Conservation (phyloP, 495 filamentous ascomycete species). For the Xylaria grammica region DNA sequence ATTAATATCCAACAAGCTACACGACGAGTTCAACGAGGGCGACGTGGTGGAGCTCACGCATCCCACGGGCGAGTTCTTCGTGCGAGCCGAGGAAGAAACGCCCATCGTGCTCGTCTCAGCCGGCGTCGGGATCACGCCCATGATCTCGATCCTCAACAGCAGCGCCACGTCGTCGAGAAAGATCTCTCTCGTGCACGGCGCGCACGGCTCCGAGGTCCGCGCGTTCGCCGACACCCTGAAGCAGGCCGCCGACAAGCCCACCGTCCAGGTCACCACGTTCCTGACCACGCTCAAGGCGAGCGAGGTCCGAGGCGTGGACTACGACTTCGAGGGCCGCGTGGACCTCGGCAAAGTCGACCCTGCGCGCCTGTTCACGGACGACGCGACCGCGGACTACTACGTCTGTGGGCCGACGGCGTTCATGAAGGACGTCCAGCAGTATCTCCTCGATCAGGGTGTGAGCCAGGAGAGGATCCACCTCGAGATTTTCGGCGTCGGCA, state of each 20-base stretch:
- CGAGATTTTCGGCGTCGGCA: constrained; percentile 71
- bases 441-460: constrained; percentile 59
- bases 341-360: constrained; percentile 58
- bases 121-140: constrained; percentile 71
- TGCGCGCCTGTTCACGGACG: constrained; percentile 57
- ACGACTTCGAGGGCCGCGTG: constrained; percentile 60
- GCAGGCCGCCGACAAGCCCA: constrained; percentile 43
- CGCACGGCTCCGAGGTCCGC: constrained; percentile 50
- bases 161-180: constrained; percentile 50
- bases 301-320: constrained; percentile 61
- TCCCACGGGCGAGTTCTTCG: constrained; percentile 73
- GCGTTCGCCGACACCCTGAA: constrained; percentile 61
- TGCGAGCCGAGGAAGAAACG: constrained; percentile 44
- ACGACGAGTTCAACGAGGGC: constrained; percentile 63
- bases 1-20: constrained; percentile 73
- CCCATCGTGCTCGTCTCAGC: constrained; percentile 73
- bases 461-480: constrained; percentile 60
- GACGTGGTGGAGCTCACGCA: constrained; percentile 67
- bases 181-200: constrained; percentile 68
- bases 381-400: constrained; percentile 65
- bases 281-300: constrained; percentile 41
- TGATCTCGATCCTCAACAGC: constrained; percentile 71
- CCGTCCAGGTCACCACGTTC: constrained; percentile 48
- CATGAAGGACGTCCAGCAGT: constrained; percentile 62
- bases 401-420: constrained; percentile 71